phyloP scores from a whole-genome alignment of 345 rosid species.

The Psidium guajava region DNA sequence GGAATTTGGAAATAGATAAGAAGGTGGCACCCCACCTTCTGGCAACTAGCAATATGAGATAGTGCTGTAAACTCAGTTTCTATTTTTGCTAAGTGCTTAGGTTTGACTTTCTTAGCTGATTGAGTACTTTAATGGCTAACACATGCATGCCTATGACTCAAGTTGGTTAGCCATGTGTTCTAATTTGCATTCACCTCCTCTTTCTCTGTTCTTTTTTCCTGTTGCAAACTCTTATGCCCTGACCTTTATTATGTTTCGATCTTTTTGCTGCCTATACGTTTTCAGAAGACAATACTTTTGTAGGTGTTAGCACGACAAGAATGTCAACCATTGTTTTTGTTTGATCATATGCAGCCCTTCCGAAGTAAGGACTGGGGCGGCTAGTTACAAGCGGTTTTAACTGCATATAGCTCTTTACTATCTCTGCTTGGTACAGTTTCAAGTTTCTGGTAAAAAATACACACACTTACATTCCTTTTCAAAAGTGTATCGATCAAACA shows the following conservation, averaged over 20 bases:
- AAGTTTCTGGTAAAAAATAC: background rate
- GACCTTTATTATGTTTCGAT: background rate
- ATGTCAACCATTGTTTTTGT: background rate
- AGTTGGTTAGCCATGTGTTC: background rate
- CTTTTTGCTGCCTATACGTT: background rate
- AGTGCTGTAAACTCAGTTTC: conserved; percentile 1
- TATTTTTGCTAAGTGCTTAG: conserved; percentile 1
- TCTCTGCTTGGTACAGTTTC: background rate
- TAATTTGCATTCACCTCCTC: background rate
- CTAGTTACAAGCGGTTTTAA: background rate
- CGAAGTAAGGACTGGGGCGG: background rate
- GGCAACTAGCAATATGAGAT: background rate
- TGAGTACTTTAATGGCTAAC: conserved; percentile 1
- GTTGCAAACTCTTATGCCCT: background rate
- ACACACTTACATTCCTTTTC: conserved; percentile 1
- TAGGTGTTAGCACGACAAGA: background rate
- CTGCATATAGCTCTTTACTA: background rate
- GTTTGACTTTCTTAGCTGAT: conserved; percentile 1
- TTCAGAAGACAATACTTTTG: background rate
- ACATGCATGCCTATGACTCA: background rate
- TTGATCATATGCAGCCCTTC: background rate
- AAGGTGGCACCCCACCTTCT: background rate
- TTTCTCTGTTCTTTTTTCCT: background rate
- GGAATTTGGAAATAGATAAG: background rate
- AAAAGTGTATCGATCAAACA: background rate